Evolutionary conservation across 345 rosid genomes (phyloP).

Genomic region (Gossypium herbaceum): DNA sequence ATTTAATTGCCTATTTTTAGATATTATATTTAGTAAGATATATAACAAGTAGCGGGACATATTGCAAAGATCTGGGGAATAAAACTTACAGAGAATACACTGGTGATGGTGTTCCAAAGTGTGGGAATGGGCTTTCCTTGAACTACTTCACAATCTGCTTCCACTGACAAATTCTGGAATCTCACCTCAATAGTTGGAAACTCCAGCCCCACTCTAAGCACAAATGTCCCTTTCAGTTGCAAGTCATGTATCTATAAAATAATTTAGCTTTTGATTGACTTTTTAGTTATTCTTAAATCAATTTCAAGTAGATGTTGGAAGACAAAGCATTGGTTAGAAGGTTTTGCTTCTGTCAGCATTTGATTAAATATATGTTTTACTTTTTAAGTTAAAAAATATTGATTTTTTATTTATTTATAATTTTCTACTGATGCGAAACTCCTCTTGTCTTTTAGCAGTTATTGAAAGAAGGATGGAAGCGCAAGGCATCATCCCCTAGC

Average conservation of each 20-base stretch:
- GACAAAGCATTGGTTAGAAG: background rate
- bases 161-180: conserved; percentile 27
- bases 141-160: conserved; percentile 34
- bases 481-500: background rate
- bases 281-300: background rate
- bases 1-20: background rate
- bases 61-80: background rate
- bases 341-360: background rate
- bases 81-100: conserved; percentile 27
- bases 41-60: background rate
- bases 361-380: background rate
- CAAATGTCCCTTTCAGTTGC: background rate
- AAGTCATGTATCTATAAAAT: background rate
- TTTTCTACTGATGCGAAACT: background rate
- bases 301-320: background rate
- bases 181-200: conserved; percentile 38
- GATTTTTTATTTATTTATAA: background rate
- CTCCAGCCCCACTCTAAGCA: conserved; percentile 32
- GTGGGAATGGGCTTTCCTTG: conserved; percentile 39
- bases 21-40: too few relatives aligned
- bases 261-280: background rate
- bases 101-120: conserved; percentile 34
- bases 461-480: background rate
- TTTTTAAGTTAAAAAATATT: background rate
- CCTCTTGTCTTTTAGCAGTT: background rate